Evolutionary conservation across 805 yeast species (phyloP), one percentile per base, ranked within the genome.

Genomic region (Kluyveromyces dobzhanskii): DNA sequence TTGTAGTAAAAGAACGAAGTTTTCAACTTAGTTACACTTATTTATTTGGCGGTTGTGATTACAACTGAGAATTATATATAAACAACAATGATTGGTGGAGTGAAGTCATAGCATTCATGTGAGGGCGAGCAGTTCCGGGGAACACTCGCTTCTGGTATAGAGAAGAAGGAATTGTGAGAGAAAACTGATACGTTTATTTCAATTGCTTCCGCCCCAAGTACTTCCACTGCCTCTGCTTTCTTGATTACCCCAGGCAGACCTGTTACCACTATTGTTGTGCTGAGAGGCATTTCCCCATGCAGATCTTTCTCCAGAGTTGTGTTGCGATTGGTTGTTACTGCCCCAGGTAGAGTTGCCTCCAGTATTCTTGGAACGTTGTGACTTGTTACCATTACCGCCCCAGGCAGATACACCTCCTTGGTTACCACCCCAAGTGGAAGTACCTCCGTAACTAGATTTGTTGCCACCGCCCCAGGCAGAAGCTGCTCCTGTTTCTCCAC

Each of bases 401-500:
- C 74, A 70, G 10, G 72, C 57, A 38, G 71, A 61, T 26, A 69
- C 65, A 32, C 62, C 54, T 41, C 71, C 72, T 21, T 55, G 57
- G 32, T 56, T 61, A 16, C 52, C 58, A 35, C 65, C 66, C 67
- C 72, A 69, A 1, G 72, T 59, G 7, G 73, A 61, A 3, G 68
- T 66, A 39, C 64, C 65, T 29, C 70, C 68, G 37, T 67, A 56
- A 29, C 60, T 57, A 12, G 64, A 57, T 37, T 47, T 57, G 41
- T 56, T 57, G 33, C 66, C 68, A 38, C 64, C 61, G 40, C 73
- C 71, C 60, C 70, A 65, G 8, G 71, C 57, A 46, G 78, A 69
- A 17, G 69, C 63, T 24, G 67, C 65, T 17, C 71, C 71, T 19
- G 48, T 17, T 27, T 58, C 63, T 28, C 62, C 62, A 24, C 63